Percentiles rank a stretch among this genome's conserved stretches.
Evolutionary conservation across 2,329 filamentous ascomycete species (phyloP).

Genomic region (Beauveria medogensis): DNA sequence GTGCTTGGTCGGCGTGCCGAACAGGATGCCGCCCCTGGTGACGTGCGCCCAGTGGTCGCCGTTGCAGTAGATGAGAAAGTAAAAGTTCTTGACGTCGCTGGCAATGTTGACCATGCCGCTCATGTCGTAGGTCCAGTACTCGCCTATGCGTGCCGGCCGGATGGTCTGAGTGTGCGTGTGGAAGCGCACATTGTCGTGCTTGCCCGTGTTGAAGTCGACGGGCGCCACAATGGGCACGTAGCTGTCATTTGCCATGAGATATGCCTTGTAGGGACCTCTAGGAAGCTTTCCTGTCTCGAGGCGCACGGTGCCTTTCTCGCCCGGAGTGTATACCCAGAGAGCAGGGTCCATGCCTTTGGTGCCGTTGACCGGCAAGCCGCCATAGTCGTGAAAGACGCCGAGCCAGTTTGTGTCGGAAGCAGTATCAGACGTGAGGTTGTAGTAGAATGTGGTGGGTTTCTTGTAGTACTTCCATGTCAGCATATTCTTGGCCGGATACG

Average conservation of each 20-base stretch:
- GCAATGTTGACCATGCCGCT: conserved; percentile 23
- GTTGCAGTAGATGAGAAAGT: conserved; percentile 17
- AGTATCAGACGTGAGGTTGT: conserved; percentile 19
- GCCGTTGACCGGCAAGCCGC: conserved; percentile 27
- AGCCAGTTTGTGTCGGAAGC: conserved; percentile 29
- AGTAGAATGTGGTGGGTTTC: conserved; percentile 25
- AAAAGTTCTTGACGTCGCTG: conserved; percentile 19
- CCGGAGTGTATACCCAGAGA: conserved; percentile 26
- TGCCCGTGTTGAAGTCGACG: conserved; percentile 21
- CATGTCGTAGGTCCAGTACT: conserved; percentile 24
- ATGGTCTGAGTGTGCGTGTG: conserved; percentile 23
- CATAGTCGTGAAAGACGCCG: conserved; percentile 25
- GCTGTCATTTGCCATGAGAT: conserved; percentile 26
- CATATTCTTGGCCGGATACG: neutral
- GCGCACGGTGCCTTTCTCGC: conserved; percentile 19
- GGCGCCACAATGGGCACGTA: conserved; percentile 30
- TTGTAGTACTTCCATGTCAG: neutral
- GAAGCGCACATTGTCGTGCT: neutral
- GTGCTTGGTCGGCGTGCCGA: conserved; percentile 24
- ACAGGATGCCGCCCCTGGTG: conserved; percentile 23
- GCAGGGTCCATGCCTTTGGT: conserved; percentile 21
- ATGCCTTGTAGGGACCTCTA: conserved; percentile 27
- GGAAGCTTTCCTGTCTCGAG: conserved; percentile 19
- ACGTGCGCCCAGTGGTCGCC: conserved; percentile 25
- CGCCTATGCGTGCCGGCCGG: conserved; percentile 27